These are phyloP conservation scores for Metschnikowia aberdeeniae DNA, from an alignment of 805 yeast species.

Conservation along the genomic window DNA sequence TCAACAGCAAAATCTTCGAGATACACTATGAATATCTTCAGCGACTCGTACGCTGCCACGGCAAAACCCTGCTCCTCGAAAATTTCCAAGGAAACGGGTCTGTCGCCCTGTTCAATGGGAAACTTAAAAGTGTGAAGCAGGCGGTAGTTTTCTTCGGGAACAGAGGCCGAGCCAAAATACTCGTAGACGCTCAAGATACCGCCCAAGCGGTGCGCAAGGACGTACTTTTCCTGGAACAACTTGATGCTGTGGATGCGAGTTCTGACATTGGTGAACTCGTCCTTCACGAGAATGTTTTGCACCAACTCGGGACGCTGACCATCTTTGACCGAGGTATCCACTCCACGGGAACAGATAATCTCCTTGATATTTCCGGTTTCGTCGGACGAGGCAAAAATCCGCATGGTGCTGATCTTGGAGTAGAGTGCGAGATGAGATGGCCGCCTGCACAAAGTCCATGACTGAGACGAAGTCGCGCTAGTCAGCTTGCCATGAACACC, in stretches of 20 bases:
- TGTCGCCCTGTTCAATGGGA: slow-evolving; percentile 21
- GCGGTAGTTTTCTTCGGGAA: slow-evolving; percentile 35
- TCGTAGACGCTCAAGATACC: slow-evolving; percentile 43
- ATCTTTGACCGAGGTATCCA: slow-evolving; percentile 73
- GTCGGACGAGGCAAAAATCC: slow-evolving; percentile 57
- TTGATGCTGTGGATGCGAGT: slow-evolving; percentile 35
- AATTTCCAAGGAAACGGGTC: slow-evolving; percentile 31
- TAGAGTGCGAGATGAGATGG: slow-evolving; percentile 5
- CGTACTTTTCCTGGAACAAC: slow-evolving; percentile 27
- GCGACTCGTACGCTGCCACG: slow-evolving; percentile 45
- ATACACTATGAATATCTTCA: slow-evolving; percentile 39
- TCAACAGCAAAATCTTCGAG: slow-evolving; percentile 27
- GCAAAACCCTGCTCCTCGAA: slow-evolving; percentile 28
- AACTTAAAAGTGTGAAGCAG: slow-evolving; percentile 30
- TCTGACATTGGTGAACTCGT: slow-evolving; percentile 23
- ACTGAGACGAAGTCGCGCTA: no score
- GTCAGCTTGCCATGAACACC: neutral
- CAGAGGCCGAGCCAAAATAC: slow-evolving; percentile 17
- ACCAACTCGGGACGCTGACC: slow-evolving; percentile 61
- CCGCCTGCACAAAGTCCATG: neutral
- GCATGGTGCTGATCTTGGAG: slow-evolving; percentile 36
- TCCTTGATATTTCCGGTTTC: slow-evolving; percentile 68
- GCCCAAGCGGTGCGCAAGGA: slow-evolving; percentile 41
- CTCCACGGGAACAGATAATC: slow-evolving; percentile 58
- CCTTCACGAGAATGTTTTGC: slow-evolving; percentile 35